Conservation (phyloP, 768 basidiomycete species). For the Suillus cothurnatus region DNA sequence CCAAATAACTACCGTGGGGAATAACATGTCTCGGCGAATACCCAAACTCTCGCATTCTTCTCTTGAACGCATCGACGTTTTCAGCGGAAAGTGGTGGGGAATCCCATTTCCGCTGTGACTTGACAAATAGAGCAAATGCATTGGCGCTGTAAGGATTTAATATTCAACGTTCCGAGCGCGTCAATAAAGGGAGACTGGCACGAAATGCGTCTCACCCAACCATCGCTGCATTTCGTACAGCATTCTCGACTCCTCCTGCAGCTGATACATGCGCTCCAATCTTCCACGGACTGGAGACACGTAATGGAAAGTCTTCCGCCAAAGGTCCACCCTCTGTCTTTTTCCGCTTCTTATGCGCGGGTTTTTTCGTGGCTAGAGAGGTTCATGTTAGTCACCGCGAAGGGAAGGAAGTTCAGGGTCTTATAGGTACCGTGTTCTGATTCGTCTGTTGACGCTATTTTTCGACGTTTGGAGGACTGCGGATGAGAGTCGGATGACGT, state of each 20-base stretch:
- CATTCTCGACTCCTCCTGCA: slow-evolving; percentile 77
- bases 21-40: slow-evolving; percentile 67
- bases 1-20: slow-evolving; percentile 84
- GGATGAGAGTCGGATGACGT: background rate
- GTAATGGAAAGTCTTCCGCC: slow-evolving; percentile 31
- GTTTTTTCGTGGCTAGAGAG: background rate
- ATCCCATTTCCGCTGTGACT: slow-evolving; percentile 82
- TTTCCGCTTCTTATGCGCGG: slow-evolving; percentile 10
- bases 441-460: background rate
- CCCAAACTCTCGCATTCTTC: slow-evolving; percentile 57
- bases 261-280: slow-evolving; percentile 86
- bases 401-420: background rate
- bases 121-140: slow-evolving; percentile 82
- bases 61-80: slow-evolving; percentile 60
- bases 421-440: background rate
- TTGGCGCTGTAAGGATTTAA: slow-evolving; percentile 58
- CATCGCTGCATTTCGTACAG: slow-evolving; percentile 66
- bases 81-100: slow-evolving; percentile 57
- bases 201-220: slow-evolving; percentile 52
- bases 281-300: slow-evolving; percentile 53
- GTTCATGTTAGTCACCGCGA: background rate
- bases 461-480: background rate
- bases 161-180: background rate
- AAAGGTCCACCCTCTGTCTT: slow-evolving; percentile 16
- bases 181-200: background rate